Percentiles rank a stretch among this genome's conserved stretches.
Evolutionary conservation across 148 eudicot species (phyloP).

Genomic region (Tetragonia tetragonoides): DNA sequence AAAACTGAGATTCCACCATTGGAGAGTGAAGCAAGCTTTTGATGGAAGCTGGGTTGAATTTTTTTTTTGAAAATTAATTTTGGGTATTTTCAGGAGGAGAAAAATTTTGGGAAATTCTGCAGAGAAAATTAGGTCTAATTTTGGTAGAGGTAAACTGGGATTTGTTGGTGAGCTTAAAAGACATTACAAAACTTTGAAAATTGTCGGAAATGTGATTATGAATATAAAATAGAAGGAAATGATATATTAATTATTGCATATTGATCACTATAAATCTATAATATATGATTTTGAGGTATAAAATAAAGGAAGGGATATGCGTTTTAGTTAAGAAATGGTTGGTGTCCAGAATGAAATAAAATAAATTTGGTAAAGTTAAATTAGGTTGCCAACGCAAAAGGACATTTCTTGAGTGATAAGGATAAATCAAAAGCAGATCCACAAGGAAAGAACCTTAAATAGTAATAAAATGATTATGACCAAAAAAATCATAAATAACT

Average conservation of each 20-base stretch:
- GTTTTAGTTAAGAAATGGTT: conserved; percentile 78
- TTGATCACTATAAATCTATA: conserved; percentile 27
- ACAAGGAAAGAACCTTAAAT: conserved; percentile 27
- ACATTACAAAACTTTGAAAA: conserved; percentile 23
- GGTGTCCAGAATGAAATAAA: conserved; percentile 55
- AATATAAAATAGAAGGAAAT: conserved; percentile 36
- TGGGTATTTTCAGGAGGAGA: conserved; percentile 17
- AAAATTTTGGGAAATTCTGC: conserved; percentile 10
- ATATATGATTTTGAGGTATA: conserved; percentile 33
- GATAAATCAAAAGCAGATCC: conserved; percentile 32
- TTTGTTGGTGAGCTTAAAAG: conserved; percentile 38
- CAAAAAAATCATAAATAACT: conserved; percentile 4
- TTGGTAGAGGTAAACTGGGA: conserved; percentile 42
- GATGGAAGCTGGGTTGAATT: conserved; percentile 17
- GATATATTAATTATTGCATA: conserved; percentile 47
- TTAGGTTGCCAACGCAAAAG: conserved; percentile 97
- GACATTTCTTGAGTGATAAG: conserved; percentile 55
- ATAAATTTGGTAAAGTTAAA: conserved; percentile 76
- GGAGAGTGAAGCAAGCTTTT: conserved; percentile 15
- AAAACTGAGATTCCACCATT: conserved; percentile 25
- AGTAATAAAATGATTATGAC: conserved; percentile 26
- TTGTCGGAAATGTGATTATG: conserved; percentile 40
- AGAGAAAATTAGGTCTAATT: conserved; percentile 42
- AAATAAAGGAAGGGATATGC: conserved; percentile 54
- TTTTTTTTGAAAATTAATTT: conserved; percentile 18